Percentiles rank a stretch among this genome's conserved stretches.
These are phyloP conservation scores for Akanthomyces dipterigenus DNA, from an alignment of 2,329 filamentous ascomycete genomes.

Conservation along the genomic window DNA sequence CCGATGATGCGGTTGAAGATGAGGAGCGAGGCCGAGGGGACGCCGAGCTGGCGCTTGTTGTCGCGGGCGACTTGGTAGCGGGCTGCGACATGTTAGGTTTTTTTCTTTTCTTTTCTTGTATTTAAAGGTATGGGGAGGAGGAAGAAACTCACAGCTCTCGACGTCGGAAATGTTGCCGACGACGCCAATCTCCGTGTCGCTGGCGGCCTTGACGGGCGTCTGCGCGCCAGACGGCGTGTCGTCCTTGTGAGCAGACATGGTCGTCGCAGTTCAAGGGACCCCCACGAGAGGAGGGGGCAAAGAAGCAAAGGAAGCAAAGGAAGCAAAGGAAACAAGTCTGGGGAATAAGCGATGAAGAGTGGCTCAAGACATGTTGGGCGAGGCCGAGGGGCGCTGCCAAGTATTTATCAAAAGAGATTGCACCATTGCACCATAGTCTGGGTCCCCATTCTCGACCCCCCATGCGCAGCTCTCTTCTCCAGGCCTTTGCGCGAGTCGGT, in stretches of 20 bases:
- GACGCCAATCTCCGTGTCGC: constrained; percentile 2
- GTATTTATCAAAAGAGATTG: background rate
- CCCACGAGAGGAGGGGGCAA: background rate
- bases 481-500: background rate
- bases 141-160: constrained; percentile 13
- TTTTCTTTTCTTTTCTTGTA: background rate
- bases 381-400: background rate
- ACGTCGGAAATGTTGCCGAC: constrained; percentile 1
- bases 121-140: background rate
- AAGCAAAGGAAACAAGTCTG: background rate
- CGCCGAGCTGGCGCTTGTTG: constrained; percentile 48
- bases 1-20: constrained; percentile 62
- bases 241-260: constrained; percentile 4
- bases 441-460: no score
- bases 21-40: constrained; percentile 48
- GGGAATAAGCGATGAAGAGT: background rate
- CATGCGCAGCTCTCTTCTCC: background rate
- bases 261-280: background rate
- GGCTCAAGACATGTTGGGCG: background rate
- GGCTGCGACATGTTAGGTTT: constrained; percentile 15
- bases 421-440: background rate
- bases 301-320: background rate
- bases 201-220: constrained; percentile 5
- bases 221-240: constrained; percentile 6
- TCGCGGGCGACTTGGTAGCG: constrained; percentile 35